Evolutionary conservation across 805 yeast genomes (phyloP), one percentile per base, ranked within the genome.

Genomic region (Candida silvatica): DNA sequence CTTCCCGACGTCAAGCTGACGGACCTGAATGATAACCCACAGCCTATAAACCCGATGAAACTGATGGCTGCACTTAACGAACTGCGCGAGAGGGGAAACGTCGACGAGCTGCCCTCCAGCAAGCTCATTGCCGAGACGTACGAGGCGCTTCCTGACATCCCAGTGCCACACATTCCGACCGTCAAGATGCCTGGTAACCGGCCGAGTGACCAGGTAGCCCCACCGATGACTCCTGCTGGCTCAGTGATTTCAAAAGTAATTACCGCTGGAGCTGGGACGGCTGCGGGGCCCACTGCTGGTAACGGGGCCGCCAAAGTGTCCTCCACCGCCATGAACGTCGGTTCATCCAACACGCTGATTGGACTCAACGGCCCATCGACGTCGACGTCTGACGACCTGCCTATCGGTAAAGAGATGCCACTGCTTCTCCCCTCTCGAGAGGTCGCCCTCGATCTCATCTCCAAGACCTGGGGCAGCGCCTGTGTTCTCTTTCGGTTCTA

Each of bases 401-500:
- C 47, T 25, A 39, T 54, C 39, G 62, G 66, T 18, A 56, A 62
- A 36, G 87, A 43, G 31, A 67, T 81, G 43, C 75, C 68, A 41
- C 68, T 80, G 40, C 73, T 81, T 6, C 59, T 87, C 25, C 96
- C 96, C 0, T 74, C 88, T 2, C 77, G 81, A 48, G 78, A 75
- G 23, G 69, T 71, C 18, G 90, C 95, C 0, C 55, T 83, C 25
- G 74, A 73, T 44, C 64, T 86, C 41, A 77, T 87, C 17, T 73
- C 75, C 40, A 73, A 79, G 30, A 80, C 88, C 1, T 87, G 95
- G 94, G 74, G 77, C 41, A 76, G 79, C 45, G 94, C 94, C 0
- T 85, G 94, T 56, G 86, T 85, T 4, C 62, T 87, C 35, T 83
- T 86, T 52, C 65, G 94, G 37, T 86, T 87, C 53, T 82, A 84